Evolutionary conservation across 2,329 filamentous ascomycete species (phyloP).

Genomic region (Pseudocercospora fijiensis): DNA sequence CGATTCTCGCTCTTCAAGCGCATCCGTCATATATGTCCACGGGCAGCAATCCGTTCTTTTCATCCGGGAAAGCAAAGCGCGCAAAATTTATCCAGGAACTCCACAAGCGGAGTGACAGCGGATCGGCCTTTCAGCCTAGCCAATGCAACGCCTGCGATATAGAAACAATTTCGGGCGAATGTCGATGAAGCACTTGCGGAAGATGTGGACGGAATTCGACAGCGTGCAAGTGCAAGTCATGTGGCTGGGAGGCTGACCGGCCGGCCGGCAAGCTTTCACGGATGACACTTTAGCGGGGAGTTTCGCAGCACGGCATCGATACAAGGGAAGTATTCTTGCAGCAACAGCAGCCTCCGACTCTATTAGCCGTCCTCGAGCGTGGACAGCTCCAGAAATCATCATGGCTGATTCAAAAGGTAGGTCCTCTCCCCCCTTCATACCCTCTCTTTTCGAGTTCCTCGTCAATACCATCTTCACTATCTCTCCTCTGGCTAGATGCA

Average conservation of each 20-base stretch:
- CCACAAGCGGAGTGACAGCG: not conserved
- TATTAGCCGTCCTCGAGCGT: slow-evolving; percentile 24
- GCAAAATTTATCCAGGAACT: not conserved
- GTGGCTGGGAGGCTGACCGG: not conserved
- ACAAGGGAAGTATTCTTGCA: slow-evolving; percentile 22
- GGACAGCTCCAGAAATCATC: slow-evolving; percentile 7
- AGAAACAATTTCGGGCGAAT: not conserved
- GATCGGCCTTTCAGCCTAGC: not conserved
- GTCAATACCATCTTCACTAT: slow-evolving; percentile 1
- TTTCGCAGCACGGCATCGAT: slow-evolving; percentile 16
- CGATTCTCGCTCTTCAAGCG: not conserved
- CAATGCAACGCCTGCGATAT: not conserved
- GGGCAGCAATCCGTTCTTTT: not conserved
- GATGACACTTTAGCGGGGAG: slow-evolving; percentile 2
- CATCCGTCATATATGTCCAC: not conserved
- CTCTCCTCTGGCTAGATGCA: slow-evolving; percentile 6
- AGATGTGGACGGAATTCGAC: not conserved
- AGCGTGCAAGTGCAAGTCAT: not conserved
- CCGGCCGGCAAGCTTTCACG: not conserved
- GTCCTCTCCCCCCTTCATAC: slow-evolving; percentile 2
- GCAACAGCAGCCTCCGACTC: slow-evolving; percentile 20
- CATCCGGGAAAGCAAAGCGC: not conserved
- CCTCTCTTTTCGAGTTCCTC: not conserved
- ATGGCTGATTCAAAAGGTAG: slow-evolving; percentile 20
- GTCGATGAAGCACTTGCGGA: not conserved